A percentile compares a stretch with the other conserved stretches of the same genome.
Conservation (phyloP, 2,329 filamentous ascomycete genomes). For the Alternaria arbusti region DNA sequence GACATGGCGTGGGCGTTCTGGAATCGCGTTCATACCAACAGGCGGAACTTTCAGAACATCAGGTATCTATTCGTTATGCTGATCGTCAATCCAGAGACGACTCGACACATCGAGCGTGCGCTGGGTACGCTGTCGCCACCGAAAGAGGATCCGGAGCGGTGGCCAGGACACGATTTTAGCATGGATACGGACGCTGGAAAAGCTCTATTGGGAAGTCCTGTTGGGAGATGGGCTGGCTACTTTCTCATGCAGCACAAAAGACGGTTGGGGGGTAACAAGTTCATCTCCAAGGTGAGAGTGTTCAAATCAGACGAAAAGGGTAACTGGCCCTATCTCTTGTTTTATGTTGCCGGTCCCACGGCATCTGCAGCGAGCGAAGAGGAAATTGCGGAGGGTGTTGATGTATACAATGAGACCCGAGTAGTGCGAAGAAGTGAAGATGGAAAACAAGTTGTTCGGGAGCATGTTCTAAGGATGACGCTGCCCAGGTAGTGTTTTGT, state of each 20-base stretch:
- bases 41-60: conserved; percentile 16
- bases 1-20: conserved; percentile 32
- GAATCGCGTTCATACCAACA: conserved; percentile 6
- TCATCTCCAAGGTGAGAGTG: conserved; percentile 16
- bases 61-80: conserved; percentile 23
- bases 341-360: conserved; percentile 5
- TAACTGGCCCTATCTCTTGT: conserved; percentile 18
- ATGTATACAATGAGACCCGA: background rate
- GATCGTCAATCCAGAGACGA: conserved; percentile 20
- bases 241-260: conserved; percentile 22
- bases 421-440: background rate
- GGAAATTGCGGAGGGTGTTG: too few species aligned
- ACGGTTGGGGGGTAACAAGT: conserved; percentile 15
- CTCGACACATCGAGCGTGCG: conserved; percentile 16
- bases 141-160: conserved; percentile 2
- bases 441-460: conserved; percentile 2
- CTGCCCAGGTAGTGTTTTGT: background rate
- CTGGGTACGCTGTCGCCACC: conserved; percentile 8
- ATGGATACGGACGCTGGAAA: conserved; percentile 22
- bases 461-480: background rate
- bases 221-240: conserved; percentile 22
- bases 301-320: conserved; percentile 17
- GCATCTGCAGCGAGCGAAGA: background rate
- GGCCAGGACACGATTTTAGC: conserved; percentile 26
- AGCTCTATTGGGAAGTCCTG: conserved; percentile 20